Base-by-base conservation (phyloP, 1,284 basidiomycete species). In the Cronartium quercuum region DNA sequence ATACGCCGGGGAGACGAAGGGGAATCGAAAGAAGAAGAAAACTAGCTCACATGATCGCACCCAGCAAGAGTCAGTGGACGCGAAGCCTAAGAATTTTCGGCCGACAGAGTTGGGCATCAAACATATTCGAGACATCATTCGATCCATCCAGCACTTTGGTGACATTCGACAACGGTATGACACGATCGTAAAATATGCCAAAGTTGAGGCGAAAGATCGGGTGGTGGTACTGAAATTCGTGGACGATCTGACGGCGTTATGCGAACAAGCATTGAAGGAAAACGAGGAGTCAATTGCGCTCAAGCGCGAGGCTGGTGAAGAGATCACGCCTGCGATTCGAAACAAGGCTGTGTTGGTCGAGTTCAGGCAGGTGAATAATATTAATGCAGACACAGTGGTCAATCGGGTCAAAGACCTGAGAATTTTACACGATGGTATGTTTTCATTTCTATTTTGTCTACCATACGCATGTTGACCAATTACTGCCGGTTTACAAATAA, bases 371-470 rank as follows among this genome's bases (percentile, higher is more conserved):
- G 92, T 98, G 73, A 86, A 89, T 75, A 92, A 92, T 79, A 93
- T 98, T 85, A 99, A 99, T 81, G 96, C 96, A 21, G 95, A 98
- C 82, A 98, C 96, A 0, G 90, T 97, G 51, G 86, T 97, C 67
- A 91, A 91, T 21, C 88, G 96, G 44, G 86, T 92, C 82, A 89
- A 91, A 66, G 94, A 97, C 82, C 87, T 99, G 70, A 90, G 89
- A 76, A 90, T 97, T 55, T 85, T 98, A 41, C 91, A 89, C 82
- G 89, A 91, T 80, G 78, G 80, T 80, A 66, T 35, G 71, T 62
- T n/a, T 51, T 40, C 21, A 24, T 10, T 3, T 7, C 7, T n/a
- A 38, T 18, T 34, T 62, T 38, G 34, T 47, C 40, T 66, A 42
- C 12, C n/a, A 12, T 51, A 15, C 21, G 37, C 40, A 21, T 18